Evolutionary conservation across 2,329 filamentous ascomycete species (phyloP), one percentile per base, ranked within the genome.

Genomic region (Sarocladium kiliense): DNA sequence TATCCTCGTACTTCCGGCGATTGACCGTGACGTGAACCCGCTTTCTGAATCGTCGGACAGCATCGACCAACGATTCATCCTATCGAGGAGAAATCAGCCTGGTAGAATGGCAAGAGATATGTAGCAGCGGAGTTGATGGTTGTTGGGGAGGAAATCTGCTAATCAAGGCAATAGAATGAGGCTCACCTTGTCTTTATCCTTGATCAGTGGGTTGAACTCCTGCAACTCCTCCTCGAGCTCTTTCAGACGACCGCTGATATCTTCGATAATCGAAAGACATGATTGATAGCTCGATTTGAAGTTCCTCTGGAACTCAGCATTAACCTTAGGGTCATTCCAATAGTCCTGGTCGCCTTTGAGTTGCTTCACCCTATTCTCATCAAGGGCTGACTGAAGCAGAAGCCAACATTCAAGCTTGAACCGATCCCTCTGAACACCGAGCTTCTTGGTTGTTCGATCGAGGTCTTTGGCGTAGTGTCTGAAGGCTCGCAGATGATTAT

Each of bases 381-480:
- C 25, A 23, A 49, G 44, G 12, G 44, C 44, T 6, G 23, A 30
- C n/a, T 18, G 23, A 10, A 49, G 44, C 16, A 49, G 26, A 10
- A 49, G 3, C 44, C 44, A 49, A 32, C 44, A 49, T n/a, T 49
- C 44, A 5, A 49, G 44, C 44, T 49, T 49, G 44, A 49, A 49
- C 3, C 26, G 23, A 19, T 49, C 25, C n/a, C 26, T 27, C n/a
- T 49, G 25, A 10, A 49, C 26, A 14, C 26, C 19, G 23, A 49
- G n/a, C 16, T 27, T 27, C 21, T 49, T 49, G 11, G 25, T 49
- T 10, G 44, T 49, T 27, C 44, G 44, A 27, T 49, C 44, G 44
- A 49, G 44, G 25, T 49, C 44, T 32, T 49, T 49, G 14, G 44
- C 44, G 19, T 49, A 49, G n/a, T 49, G 44, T 30, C 44, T n/a